Conservation (phyloP, 2,329 filamentous ascomycete species). For the Piedraia hortae region DNA sequence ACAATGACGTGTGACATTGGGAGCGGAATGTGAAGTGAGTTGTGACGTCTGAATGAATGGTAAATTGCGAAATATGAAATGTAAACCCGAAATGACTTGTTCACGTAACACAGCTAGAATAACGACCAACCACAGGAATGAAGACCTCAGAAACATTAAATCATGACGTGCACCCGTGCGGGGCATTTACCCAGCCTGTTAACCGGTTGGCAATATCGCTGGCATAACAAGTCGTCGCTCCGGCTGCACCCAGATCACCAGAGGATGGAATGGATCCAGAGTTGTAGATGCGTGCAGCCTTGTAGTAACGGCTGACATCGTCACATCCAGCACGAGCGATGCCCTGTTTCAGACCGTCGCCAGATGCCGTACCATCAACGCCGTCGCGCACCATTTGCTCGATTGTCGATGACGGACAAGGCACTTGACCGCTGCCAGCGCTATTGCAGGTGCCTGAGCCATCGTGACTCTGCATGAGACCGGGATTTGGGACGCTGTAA, state of each 20-base stretch:
- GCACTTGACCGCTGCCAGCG: slow-evolving; percentile 6
- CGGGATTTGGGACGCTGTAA: slow-evolving; percentile 16
- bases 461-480: slow-evolving; percentile 19
- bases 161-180: slow-evolving; percentile 3
- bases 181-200: slow-evolving; percentile 10
- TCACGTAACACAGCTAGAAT: no score
- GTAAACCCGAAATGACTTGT: no score
- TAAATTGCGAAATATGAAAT: no score
- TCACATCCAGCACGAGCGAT: slow-evolving; percentile 7
- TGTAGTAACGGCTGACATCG: slow-evolving; percentile 17
- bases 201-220: slow-evolving; percentile 21
- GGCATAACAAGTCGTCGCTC: slow-evolving; percentile 24
- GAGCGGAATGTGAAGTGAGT: no score
- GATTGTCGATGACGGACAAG: slow-evolving; percentile 15
- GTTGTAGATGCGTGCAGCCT: slow-evolving; percentile 23
- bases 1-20: no score
- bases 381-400: slow-evolving; percentile 19
- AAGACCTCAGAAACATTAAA: no score
- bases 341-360: slow-evolving; percentile 18
- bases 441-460: slow-evolving; percentile 15
- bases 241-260: slow-evolving; percentile 14
- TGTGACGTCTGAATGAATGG: no score
- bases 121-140: no score
- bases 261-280: slow-evolving; percentile 16
- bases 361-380: slow-evolving; percentile 15